Evolutionary conservation across 2,329 filamentous ascomycete genomes (phyloP), one percentile per base, ranked within the genome.

Genomic region (Claviceps arundinis): DNA sequence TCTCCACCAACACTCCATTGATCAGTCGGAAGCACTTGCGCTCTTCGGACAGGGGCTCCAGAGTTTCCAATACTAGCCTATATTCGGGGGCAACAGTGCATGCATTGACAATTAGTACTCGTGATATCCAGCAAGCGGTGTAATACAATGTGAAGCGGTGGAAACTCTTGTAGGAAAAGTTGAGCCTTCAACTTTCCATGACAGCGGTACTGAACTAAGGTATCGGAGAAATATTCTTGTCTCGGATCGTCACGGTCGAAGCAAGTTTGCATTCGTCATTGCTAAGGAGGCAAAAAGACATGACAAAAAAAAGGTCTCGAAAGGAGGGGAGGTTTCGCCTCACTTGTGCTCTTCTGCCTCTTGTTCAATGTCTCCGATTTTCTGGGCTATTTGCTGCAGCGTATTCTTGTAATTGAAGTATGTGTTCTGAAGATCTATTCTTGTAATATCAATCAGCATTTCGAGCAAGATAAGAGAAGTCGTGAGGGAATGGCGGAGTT

Each of bases 1-100:
- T 80, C 73, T 98, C 93, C 51, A 95, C 88, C 54, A 98, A 74
- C 24, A 97, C 90, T 46, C 93, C 93, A 68, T 98, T 97, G 68
- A 98, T 94, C 80, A 98, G 89, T 61, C 93, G 90, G 72, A 97
- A 98, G 72, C 91, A 97, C 73, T 96, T 98, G 62, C 93, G 87
- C 59, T 95, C 86, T 57, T 76, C 78, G 1, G 87, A 77, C 24
- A 97, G 78, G 46, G 90, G 90, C 54, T 85, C 79, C 57, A 98
- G 73, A 3, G 91, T 97, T 65, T 97, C 91, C 50, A 97, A 80
- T 37, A 98, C 93, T 58, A 97, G 86, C 70, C 93, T 97, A 59
- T 43, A 26, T 26, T 38, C 17, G n/a, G 16, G 11, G 26, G 4
- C 3, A 24, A 17, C n/a, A 17, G 11, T n/a, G 24, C 9, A 9